A percentile compares a stretch with the other conserved stretches of the same genome.
Evolutionary conservation across 108 stramenopile species (phyloP).

Genomic region (Skeletonema tropicum): DNA sequence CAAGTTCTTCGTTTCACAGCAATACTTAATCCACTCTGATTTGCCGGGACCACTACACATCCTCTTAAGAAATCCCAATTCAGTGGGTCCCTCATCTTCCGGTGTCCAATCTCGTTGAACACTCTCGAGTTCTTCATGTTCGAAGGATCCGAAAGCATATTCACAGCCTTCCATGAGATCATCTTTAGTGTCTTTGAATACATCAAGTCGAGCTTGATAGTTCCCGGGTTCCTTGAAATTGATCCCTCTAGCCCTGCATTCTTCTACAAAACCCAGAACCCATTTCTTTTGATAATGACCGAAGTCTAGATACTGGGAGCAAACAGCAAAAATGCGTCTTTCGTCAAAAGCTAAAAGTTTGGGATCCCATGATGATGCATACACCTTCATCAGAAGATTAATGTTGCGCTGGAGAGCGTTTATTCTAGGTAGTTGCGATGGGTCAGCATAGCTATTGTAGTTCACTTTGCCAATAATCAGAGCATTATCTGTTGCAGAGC

Average conservation of each 20-base stretch:
- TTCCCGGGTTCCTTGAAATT: neutral
- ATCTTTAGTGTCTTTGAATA: neutral
- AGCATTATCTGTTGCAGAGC: neutral
- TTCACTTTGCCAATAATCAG: neutral
- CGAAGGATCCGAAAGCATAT: neutral
- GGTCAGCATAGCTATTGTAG: slow-evolving; percentile 12
- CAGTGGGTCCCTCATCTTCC: neutral
- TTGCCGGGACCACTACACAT: neutral
- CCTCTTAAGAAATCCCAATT: neutral
- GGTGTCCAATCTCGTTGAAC: neutral
- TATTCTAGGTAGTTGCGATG: slow-evolving; percentile 7
- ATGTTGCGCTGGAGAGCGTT: neutral
- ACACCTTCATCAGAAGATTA: slow-evolving; percentile 9
- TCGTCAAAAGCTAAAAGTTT: neutral
- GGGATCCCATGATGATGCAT: slow-evolving; percentile 7
- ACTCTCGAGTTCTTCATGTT: neutral
- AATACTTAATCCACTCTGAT: neutral
- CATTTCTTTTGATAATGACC: neutral
- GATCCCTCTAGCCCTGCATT: neutral
- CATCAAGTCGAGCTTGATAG: slow-evolving; percentile 3
- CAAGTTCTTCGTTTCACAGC: neutral
- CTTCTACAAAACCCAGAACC: neutral
- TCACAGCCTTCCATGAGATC: neutral
- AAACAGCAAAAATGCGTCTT: slow-evolving; percentile 15
- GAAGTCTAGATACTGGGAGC: neutral